Evolutionary conservation across 179 eudicot genomes (phyloP), one percentile per base, ranked within the genome.

Genomic region (Beta lomatogona): DNA sequence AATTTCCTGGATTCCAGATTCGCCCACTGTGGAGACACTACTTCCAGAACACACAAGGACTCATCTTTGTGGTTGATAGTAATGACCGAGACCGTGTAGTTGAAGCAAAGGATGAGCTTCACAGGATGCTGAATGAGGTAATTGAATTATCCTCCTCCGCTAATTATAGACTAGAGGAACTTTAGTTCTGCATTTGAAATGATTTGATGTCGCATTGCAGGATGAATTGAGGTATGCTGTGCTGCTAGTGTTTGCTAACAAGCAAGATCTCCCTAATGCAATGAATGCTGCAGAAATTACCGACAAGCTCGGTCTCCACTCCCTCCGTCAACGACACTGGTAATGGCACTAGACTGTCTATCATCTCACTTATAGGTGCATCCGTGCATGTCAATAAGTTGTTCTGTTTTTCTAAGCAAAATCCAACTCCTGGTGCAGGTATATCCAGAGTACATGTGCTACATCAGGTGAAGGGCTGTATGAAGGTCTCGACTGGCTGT

Each of bases 1-100:
- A 44, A 21, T 8, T 46, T 41, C 25, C 53, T 73, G 70, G 59
- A 72, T 79, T 75, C 16, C 90, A 93, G 97, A 93, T 91, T 83
- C 95, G 95, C 79, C 95, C 95, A 82, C 79, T 91, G 85, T 91
- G 95, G 95, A 92, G 95, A 86, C 97, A 93, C 80, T 93, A 93
- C 79, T 93, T 93, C 92, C 97, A 93, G 82, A 93, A 93, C 89
- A 88, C 93, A 5, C 93, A 88, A 81, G 93, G 93, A 18, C 89
- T 90, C 25, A 89, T 90, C 80, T 90, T 90, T 80, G 91, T 90
- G 85, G 88, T 88, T 66, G 93, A 90, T 80, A 90, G 93, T 82
- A 90, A 90, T 76, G 93, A 90, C 63, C 80, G 90, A 48, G 84
- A 82, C 73, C 84, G 81, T 70, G 66, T 77, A 3, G 81, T 77